Conservation (phyloP, 352 stramenopile species). For the Phytopythium cucurbitacearum region DNA sequence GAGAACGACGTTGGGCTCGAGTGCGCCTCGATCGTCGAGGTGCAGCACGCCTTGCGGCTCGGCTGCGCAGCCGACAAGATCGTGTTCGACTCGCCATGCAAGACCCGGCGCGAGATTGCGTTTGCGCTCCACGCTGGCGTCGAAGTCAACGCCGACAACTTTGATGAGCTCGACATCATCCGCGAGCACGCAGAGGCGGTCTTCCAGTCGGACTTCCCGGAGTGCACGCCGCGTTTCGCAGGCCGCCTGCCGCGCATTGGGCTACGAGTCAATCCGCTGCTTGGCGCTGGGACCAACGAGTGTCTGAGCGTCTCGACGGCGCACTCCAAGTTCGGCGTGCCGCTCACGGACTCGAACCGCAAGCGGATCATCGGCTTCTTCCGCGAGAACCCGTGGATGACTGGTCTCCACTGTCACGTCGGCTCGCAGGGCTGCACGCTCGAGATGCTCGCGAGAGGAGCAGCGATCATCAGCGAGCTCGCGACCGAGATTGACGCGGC, state of each 20-base stretch:
- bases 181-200: constrained; percentile 81
- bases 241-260: constrained; percentile 77
- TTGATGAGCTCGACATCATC: constrained; percentile 86
- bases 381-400: constrained; percentile 85
- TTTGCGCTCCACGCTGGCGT: constrained; percentile 83
- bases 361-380: constrained; percentile 66
- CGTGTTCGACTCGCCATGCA: constrained; percentile 92
- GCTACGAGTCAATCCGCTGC: constrained; percentile 89
- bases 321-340: constrained; percentile 91
- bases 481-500: constrained; percentile 79
- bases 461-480: constrained; percentile 63
- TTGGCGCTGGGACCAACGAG: constrained; percentile 84
- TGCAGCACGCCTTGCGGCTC: constrained; percentile 71
- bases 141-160: constrained; percentile 91
- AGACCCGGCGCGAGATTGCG: constrained; percentile 85
- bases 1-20: constrained; percentile 75
- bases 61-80: constrained; percentile 71
- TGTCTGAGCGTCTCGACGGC: constrained; percentile 85
- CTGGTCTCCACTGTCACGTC: constrained; percentile 84
- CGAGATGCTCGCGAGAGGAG: constrained; percentile 83
- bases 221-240: constrained; percentile 51
- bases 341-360: constrained; percentile 55
- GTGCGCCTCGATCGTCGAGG: constrained; percentile 82
- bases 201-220: constrained; percentile 78
- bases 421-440: constrained; percentile 81